Base-by-base conservation (phyloP, 2,329 filamentous ascomycete genomes). In the Dothidotthia symphoricarpi region DNA sequence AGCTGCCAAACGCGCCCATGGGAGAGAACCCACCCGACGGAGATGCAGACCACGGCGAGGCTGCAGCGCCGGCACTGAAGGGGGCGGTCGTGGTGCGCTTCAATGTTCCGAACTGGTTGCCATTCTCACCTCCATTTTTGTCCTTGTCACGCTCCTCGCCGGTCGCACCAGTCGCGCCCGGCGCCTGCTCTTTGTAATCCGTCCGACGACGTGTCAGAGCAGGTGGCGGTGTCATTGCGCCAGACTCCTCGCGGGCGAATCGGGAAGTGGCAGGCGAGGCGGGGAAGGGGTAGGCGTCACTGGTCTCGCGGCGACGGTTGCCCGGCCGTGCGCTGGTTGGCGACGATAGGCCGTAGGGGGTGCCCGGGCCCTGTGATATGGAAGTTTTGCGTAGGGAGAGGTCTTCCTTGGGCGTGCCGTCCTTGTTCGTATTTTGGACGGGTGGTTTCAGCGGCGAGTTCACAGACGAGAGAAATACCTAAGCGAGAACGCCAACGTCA, bases 401-500 rank as follows among this genome's bases (percentile, higher is more conserved):
- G 9, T 75, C 75, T 32, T 63, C 77, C 65, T 68, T 77, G 66
- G 65, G 77, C 64, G 64, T 76, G 43, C 67, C 75, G 67, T 70
- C 81, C 71, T 87, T 91, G 55, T 73, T 75, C 16, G 72, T 66
- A 45, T 73, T 78, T 59, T 87, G 85, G 22, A 82, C 80, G 14
- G 87, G 86, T 7, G 87, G 85, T 69, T 97, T 97, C 53, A 96
- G 74, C 24, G 89, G 86, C 24, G 93, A 96, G 67, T 97, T 98
- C 62, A 98, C 89, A 49, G 94, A 93, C 34, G 79, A 80, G 34
- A 81, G 70, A 68, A 96, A 96, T 47, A 86, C 73, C 85, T 95
- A 58, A 53, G 49, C 43, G 43, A 64, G 37, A 34, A 43, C 32
- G 28, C 33, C 36, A 35, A 34, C 6, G 45, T 59, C 40, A 56